A percentile compares a stretch with the other conserved stretches of the same genome.
Evolutionary conservation across 257 asterid species (phyloP).

Genomic region (Solanum dulcamara): DNA sequence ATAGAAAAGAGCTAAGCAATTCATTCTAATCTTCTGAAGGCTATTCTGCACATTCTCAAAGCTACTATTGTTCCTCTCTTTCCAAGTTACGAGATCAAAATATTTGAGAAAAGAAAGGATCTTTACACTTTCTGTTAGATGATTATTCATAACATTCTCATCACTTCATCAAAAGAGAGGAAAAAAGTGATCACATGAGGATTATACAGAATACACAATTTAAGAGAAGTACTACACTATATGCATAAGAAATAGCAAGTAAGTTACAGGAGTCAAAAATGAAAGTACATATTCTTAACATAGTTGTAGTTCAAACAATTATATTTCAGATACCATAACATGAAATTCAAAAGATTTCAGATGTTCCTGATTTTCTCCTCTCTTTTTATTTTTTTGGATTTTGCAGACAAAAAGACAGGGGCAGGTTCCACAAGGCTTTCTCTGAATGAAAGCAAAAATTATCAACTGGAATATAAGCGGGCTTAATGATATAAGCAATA

Average conservation of each 20-base stretch:
- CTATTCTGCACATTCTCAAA: no score
- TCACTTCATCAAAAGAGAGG: neutral
- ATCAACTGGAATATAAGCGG: neutral
- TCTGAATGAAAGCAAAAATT: neutral
- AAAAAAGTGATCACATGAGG: neutral
- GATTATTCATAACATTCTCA: neutral
- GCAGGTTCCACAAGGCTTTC: neutral
- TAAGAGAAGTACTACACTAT: neutral
- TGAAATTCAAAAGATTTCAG: neutral
- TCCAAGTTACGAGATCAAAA: neutral
- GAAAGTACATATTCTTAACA: neutral
- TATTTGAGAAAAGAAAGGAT: neutral
- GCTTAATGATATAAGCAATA: neutral
- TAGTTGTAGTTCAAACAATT: neutral
- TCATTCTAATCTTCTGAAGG: no score
- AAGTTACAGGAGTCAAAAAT: neutral
- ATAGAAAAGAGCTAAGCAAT: no score
- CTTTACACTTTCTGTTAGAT: neutral
- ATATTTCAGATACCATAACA: neutral
- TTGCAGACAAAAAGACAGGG: neutral
- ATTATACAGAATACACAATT: neutral
- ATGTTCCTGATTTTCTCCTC: neutral
- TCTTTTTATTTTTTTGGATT: neutral
- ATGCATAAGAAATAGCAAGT: neutral
- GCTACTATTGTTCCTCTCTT: no score